These are phyloP conservation scores for Rhamnella rubrinervis DNA, from an alignment of 331 rosid genomes.

Conservation along the genomic window DNA sequence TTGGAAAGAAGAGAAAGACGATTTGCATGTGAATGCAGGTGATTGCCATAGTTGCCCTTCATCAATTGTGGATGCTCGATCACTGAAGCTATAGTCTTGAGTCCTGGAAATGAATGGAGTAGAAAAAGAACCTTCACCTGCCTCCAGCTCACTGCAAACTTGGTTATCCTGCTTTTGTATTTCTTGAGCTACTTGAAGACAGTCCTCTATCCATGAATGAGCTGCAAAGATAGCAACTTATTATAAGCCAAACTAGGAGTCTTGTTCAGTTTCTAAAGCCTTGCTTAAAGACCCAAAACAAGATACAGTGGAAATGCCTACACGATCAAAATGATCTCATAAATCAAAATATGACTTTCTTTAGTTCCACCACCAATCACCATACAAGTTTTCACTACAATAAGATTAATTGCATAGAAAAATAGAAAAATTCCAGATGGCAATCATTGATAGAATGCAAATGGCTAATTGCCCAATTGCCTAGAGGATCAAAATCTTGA, in stretches of 20 bases:
- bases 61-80: slow-evolving; percentile 11
- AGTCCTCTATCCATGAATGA: slow-evolving; percentile 31
- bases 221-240: slow-evolving; percentile 14
- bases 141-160: slow-evolving; percentile 3
- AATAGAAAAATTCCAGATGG: no score
- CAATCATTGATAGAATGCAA: no score
- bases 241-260: neutral
- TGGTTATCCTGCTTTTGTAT: slow-evolving; percentile 2
- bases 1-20: slow-evolving; percentile 25
- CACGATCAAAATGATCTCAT: neutral
- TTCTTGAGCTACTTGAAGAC: slow-evolving; percentile 11
- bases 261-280: neutral
- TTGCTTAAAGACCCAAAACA: neutral
- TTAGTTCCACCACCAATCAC: neutral
- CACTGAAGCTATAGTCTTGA: slow-evolving; percentile 19
- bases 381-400: neutral
- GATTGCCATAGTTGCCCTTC: slow-evolving; percentile 20
- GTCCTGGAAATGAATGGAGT: slow-evolving; percentile 9
- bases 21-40: slow-evolving; percentile 30
- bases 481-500: neutral
- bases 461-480: no score
- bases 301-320: neutral
- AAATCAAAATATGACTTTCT: neutral
- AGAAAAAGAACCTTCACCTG: slow-evolving; percentile 19
- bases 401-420: no score